These are phyloP conservation scores for Blastocystis sp. DNA, from an alignment of 352 stramenopile species.

Conservation along the genomic window DNA sequence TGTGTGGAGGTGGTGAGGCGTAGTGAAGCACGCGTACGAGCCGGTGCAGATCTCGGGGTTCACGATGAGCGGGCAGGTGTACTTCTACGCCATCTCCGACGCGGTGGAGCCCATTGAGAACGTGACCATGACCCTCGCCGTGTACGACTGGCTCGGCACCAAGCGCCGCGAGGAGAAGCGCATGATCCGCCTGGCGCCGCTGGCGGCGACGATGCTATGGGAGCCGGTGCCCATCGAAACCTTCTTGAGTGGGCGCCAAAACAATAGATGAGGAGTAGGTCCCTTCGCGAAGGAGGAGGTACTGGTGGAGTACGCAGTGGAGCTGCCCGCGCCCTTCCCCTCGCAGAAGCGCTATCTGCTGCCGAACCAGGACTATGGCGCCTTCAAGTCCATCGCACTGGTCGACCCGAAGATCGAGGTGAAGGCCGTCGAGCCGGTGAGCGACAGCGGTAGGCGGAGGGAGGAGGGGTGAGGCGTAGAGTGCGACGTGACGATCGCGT, in stretches of 20 bases:
- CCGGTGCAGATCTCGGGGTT: conserved; percentile 43
- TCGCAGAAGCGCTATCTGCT: conserved; percentile 54
- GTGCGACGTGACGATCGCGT: conserved; percentile 52
- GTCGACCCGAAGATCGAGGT: conserved; percentile 36
- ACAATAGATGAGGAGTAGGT: neutral
- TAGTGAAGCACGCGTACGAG: conserved; percentile 55
- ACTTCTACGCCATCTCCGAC: conserved; percentile 40
- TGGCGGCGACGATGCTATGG: neutral
- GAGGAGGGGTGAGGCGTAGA: neutral
- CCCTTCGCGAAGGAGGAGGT: conserved; percentile 39
- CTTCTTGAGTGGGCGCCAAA: neutral
- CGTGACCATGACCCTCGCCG: neutral
- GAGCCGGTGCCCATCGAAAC: conserved; percentile 13
- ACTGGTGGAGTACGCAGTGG: conserved; percentile 26
- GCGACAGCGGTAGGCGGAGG: neutral
- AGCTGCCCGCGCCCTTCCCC: conserved; percentile 5
- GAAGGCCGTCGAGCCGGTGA: neutral
- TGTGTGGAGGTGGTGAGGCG: neutral
- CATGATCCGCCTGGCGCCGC: neutral
- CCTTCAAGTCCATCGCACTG: conserved; percentile 27
- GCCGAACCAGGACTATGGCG: conserved; percentile 43
- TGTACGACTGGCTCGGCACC: conserved; percentile 41
- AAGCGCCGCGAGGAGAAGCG: neutral
- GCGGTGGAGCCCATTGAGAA: conserved; percentile 29
- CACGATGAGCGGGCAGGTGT: conserved; percentile 30